Percentiles rank a stretch among this genome's conserved stretches.
Conservation (phyloP, 768 basidiomycete species). For the Tulasnella sp. region DNA sequence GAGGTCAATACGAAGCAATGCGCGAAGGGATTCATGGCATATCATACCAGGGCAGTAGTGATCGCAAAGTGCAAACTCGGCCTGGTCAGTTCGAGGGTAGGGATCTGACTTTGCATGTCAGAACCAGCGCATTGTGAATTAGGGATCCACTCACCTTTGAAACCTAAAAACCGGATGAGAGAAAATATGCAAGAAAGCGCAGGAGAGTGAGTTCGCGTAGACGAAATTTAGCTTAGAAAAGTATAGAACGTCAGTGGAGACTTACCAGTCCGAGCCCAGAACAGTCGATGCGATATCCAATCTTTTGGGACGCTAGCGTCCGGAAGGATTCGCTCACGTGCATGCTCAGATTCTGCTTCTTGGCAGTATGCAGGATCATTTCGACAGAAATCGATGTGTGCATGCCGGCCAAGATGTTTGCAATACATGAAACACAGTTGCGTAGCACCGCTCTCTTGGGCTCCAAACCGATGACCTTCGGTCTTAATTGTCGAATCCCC, state of each 20-base stretch:
- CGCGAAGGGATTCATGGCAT: too few relatives aligned
- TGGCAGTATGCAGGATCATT: not conserved
- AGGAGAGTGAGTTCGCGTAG: too few relatives aligned
- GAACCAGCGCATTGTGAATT: too few relatives aligned
- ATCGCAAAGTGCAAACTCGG: constrained; percentile 59
- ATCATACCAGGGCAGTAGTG: constrained; percentile 35
- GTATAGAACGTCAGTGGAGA: not conserved
- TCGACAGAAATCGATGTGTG: constrained; percentile 29
- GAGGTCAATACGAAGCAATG: too few relatives aligned
- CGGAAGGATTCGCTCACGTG: constrained; percentile 50
- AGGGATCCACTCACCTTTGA: constrained; percentile 4
- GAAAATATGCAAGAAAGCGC: too few relatives aligned
- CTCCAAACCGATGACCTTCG: constrained; percentile 13
- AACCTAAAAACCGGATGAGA: not conserved
- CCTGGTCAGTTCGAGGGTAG: constrained; percentile 59
- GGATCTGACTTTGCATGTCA: constrained; percentile 50
- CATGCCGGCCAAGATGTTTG: constrained; percentile 15
- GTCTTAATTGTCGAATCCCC: constrained; percentile 1
- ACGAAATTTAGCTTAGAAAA: too few relatives aligned
- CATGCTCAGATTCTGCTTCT: constrained; percentile 54
- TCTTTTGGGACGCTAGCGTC: constrained; percentile 57
- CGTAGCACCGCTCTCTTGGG: constrained; percentile 8
- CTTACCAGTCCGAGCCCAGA: constrained; percentile 63
- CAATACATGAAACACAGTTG: constrained; percentile 27
- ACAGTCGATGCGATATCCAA: constrained; percentile 56